phyloP scores from a whole-genome alignment of 305 asterid species.

The Euphrasia arctica region DNA sequence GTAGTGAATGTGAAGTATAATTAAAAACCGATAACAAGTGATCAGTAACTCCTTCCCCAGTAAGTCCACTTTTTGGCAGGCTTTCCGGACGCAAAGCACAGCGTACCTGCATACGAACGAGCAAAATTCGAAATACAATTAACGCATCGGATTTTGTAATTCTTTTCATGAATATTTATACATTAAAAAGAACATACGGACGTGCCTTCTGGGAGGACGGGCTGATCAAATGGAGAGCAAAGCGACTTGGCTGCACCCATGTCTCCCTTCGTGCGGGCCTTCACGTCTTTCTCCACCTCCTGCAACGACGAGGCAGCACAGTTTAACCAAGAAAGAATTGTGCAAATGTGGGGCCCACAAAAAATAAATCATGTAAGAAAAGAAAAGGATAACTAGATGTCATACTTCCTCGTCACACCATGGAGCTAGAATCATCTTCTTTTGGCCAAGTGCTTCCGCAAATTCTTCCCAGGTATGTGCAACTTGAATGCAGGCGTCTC shows the following conservation, averaged over 20 bases:
- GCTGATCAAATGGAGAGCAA: conserved; percentile 10
- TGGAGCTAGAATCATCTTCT: conserved; percentile 75
- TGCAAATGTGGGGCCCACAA: no score
- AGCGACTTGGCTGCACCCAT: conserved; percentile 57
- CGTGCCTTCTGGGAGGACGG: conserved; percentile 34
- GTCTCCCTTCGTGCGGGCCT: conserved; percentile 82
- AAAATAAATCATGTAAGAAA: neutral
- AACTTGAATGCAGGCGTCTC: conserved; percentile 60
- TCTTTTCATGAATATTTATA: neutral
- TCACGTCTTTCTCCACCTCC: conserved; percentile 94
- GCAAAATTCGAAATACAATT: neutral
- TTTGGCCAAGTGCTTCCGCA: conserved; percentile 50
- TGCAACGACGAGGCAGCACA: conserved; percentile 24
- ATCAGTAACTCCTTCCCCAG: conserved; percentile 94
- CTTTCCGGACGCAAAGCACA: conserved; percentile 96
- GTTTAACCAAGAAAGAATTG: neutral
- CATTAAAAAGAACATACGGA: neutral
- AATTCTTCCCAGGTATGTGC: conserved; percentile 66
- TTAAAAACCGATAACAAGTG: neutral
- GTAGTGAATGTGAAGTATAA: neutral
- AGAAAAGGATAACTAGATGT: neutral
- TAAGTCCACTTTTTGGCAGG: conserved; percentile 97
- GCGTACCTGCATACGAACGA: conserved; percentile 49
- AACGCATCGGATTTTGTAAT: no score
- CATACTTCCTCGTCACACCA: conserved; percentile 83